Evolutionary conservation across 2,329 filamentous ascomycete species (phyloP).

Genomic region (Curvularia sp.): DNA sequence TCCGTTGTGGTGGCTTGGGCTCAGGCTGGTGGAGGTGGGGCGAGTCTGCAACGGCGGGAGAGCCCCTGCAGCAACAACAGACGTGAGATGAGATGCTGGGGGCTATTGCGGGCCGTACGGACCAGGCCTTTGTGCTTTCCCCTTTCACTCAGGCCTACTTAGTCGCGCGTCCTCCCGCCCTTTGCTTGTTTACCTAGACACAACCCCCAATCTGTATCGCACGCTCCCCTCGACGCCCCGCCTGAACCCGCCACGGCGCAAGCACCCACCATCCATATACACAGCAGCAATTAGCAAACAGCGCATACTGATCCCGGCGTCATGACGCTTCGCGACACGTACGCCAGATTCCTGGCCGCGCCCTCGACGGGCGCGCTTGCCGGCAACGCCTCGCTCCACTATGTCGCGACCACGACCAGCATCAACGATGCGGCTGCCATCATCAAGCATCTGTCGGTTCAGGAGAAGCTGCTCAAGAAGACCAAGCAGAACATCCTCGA

Average conservation of each 20-base stretch:
- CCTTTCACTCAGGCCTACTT: constrained; percentile 21
- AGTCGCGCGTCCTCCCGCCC: constrained; percentile 11
- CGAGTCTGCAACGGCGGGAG: constrained; percentile 15
- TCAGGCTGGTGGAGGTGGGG: constrained; percentile 12
- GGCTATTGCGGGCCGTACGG: constrained; percentile 13
- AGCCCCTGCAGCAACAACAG: constrained; percentile 19
- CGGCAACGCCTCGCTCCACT: constrained; percentile 65
- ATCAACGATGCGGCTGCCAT: constrained; percentile 76
- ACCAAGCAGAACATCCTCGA: constrained; percentile 79
- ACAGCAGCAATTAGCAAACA: constrained; percentile 19
- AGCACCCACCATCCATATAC: constrained; percentile 19
- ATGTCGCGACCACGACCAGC: constrained; percentile 85
- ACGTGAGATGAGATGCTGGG: constrained; percentile 15
- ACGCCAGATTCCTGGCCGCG: constrained; percentile 55
- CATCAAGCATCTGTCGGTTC: constrained; percentile 77
- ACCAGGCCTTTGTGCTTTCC: constrained; percentile 15
- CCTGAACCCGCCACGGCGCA: constrained; percentile 15
- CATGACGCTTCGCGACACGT: constrained; percentile 50
- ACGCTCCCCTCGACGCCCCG: constrained; percentile 17
- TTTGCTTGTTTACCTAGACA: constrained; percentile 22
- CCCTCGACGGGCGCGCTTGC: constrained; percentile 54
- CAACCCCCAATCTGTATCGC: constrained; percentile 12
- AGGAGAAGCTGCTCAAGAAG: constrained; percentile 79
- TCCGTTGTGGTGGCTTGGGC: constrained; percentile 8
- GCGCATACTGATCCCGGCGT: constrained; percentile 19